These are phyloP conservation scores for Penicillium oxalicum DNA, from an alignment of 2,329 filamentous ascomycete species.

Conservation along the genomic window DNA sequence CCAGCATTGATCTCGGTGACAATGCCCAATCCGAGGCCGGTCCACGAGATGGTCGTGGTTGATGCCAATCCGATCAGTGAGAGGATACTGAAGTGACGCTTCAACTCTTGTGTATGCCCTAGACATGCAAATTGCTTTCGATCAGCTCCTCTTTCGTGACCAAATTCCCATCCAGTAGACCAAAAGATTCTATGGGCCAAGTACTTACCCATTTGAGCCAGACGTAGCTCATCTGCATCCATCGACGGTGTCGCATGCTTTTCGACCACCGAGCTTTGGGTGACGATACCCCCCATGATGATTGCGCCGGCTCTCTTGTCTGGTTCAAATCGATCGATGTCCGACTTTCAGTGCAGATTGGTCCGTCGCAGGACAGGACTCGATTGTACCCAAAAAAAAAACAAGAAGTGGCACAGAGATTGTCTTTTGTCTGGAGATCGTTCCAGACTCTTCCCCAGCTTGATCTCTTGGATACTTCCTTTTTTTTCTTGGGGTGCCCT, in stretches of 20 bases:
- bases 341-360: too few relatives aligned
- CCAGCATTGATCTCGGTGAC: slow-evolving; percentile 46
- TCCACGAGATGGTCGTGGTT: slow-evolving; percentile 35
- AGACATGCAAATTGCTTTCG: background rate
- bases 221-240: slow-evolving; percentile 38
- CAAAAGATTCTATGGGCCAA: background rate
- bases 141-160: too few relatives aligned
- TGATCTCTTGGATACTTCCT: too few relatives aligned
- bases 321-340: too few relatives aligned
- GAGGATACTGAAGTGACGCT: slow-evolving; percentile 1
- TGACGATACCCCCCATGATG: background rate
- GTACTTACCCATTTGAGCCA: slow-evolving; percentile 29
- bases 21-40: slow-evolving; percentile 41
- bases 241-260: background rate
- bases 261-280: background rate
- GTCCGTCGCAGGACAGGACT: too few relatives aligned
- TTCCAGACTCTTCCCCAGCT: too few relatives aligned
- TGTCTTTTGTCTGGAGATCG: too few relatives aligned
- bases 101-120: slow-evolving; percentile 3
- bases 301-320: too few relatives aligned
- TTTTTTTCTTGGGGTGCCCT: too few relatives aligned
- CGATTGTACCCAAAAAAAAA: too few relatives aligned
- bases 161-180: too few relatives aligned
- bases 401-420: too few relatives aligned
- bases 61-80: slow-evolving; percentile 2